Conservation (phyloP, 768 basidiomycete species). For the Boletus reticulatus region DNA sequence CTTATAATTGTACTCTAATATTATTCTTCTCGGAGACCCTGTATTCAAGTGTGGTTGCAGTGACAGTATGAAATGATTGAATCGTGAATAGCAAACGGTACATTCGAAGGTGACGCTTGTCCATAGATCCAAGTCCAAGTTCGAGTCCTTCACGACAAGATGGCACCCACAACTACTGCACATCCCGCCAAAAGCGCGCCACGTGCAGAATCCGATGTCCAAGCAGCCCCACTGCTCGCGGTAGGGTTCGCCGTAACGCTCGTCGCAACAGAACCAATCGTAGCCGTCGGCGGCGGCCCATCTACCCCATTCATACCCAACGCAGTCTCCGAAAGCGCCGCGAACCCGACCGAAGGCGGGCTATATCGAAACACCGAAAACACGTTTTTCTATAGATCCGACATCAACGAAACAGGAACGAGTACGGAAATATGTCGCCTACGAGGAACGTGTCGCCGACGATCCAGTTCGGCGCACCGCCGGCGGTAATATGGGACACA, state of each 20-base stretch:
- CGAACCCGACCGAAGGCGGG: conserved; percentile 84
- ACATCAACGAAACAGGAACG: neutral
- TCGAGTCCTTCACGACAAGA: conserved; percentile 13
- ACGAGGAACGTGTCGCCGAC: conserved; percentile 85
- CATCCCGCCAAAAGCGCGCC: conserved; percentile 4
- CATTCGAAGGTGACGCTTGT: too few species aligned
- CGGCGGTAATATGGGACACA: conserved; percentile 45
- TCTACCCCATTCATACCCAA: conserved; percentile 44
- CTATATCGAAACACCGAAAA: conserved; percentile 84
- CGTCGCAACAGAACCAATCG: conserved; percentile 52
- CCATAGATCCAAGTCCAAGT: too few species aligned
- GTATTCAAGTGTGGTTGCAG: too few species aligned
- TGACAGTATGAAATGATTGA: too few species aligned
- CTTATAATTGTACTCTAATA: conserved; percentile 25
- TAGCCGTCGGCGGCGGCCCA: conserved; percentile 48
- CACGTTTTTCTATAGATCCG: conserved; percentile 73
- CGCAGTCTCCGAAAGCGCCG: conserved; percentile 58
- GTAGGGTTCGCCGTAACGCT: conserved; percentile 42
- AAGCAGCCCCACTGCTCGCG: conserved; percentile 2
- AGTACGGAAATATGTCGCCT: neutral
- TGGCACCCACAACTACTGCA: conserved; percentile 2
- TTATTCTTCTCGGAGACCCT: neutral
- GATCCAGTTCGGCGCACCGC: conserved; percentile 70
- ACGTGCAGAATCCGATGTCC: neutral
- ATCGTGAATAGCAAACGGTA: too few species aligned